phyloP scores from a whole-genome alignment of 495 filamentous ascomycete species.

The Xylaria bambusicola region DNA sequence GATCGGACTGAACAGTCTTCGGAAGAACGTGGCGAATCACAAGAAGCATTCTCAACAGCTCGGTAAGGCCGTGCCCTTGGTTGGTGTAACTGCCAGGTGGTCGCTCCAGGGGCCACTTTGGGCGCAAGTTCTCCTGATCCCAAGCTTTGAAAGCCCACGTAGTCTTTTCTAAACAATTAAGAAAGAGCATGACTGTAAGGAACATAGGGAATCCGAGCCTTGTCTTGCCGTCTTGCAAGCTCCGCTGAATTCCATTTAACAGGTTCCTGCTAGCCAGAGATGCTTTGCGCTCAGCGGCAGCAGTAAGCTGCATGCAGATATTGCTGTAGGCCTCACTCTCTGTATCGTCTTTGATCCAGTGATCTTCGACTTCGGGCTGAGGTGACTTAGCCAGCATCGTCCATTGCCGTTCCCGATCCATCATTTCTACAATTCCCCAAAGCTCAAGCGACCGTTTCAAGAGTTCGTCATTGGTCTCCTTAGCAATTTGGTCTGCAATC shows the following conservation, averaged over 20 bases:
- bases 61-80: slow-evolving; percentile 72
- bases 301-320: slow-evolving; percentile 69
- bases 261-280: slow-evolving; percentile 64
- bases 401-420: slow-evolving; percentile 70
- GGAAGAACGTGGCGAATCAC: slow-evolving; percentile 71
- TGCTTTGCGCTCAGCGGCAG: slow-evolving; percentile 73
- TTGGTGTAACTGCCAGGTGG: slow-evolving; percentile 63
- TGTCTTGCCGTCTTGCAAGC: slow-evolving; percentile 71
- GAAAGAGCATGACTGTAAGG: slow-evolving; percentile 68
- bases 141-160: slow-evolving; percentile 78
- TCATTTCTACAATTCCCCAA: slow-evolving; percentile 73
- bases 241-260: slow-evolving; percentile 73
- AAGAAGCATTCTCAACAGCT: slow-evolving; percentile 73
- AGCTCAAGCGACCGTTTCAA: slow-evolving; percentile 70
- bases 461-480: slow-evolving; percentile 61
- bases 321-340: slow-evolving; percentile 49
- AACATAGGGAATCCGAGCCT: slow-evolving; percentile 73
- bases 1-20: slow-evolving; percentile 53
- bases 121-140: slow-evolving; percentile 60
- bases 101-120: slow-evolving; percentile 72
- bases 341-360: slow-evolving; percentile 42
- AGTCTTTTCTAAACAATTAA: slow-evolving; percentile 82
- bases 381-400: slow-evolving; percentile 50
- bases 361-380: slow-evolving; percentile 29
- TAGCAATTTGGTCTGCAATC: slow-evolving; percentile 57